Base-by-base conservation (phyloP, 768 basidiomycete species). In the Mycena galericulata region DNA sequence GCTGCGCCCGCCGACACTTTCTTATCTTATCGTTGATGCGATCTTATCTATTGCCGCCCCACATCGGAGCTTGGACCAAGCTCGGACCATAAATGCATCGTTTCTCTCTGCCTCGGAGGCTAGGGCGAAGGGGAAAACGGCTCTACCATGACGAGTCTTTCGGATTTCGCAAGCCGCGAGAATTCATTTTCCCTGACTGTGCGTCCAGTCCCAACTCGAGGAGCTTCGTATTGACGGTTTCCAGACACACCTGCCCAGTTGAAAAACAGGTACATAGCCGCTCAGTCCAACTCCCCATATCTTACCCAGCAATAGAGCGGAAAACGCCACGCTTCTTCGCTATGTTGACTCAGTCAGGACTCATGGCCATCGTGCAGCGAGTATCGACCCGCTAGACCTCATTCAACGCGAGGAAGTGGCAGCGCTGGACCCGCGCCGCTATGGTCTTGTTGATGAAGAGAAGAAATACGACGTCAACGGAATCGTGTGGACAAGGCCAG, bases 311-410 rank as follows among this genome's bases (percentile, higher is more conserved):
- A n/a, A 12, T 36, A 93, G 92, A 93, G 84, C 84, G 17, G 75
- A 77, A 4, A 96, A 97, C 72, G 94, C 95, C 0, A 83, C 93
- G 4, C 82, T 98, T 20, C 81, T 97, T 47, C 92, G 96, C 36
- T 97, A 96, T 75, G 93, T 96, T 14, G 96, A 97, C 76, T 91
- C 92, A 2, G 86, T 97, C 72, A 87, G 95, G n/a, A 90, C 85
- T 0, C 93, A 95, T 70, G 93, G 92, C 0, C 95, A 96, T 74
- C 88, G 94, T 32, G 94, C 94, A 4, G 94, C 95, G 0, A 85
- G 87, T 46, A 92, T 97, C 45, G 96, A 98, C 75, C 96, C 96
- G 0, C 81, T 97, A 38, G 95, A 96, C 78, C 80, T 97, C 57
- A 91, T 97, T 32, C 90, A 93, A 60, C 89, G 96, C 18, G 94